A percentile compares a stretch with the other conserved stretches of the same genome.
These are phyloP conservation scores for Euphorbia pulcherrima DNA, from an alignment of 345 rosid species.

Conservation along the genomic window DNA sequence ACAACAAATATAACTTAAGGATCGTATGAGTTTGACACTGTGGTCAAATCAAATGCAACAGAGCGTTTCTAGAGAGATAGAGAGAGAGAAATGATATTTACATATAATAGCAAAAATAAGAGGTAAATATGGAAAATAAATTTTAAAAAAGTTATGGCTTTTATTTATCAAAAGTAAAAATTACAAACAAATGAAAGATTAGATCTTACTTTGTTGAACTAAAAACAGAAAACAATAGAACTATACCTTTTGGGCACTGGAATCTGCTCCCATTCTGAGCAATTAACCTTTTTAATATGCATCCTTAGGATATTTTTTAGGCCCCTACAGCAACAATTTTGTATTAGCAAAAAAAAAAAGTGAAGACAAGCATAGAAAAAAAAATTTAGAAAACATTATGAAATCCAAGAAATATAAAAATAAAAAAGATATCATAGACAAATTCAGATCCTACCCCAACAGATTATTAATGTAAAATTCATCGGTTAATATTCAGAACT, in stretches of 20 bases:
- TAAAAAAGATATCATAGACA: background rate
- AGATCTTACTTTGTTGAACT: no score
- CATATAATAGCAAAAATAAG: no score
- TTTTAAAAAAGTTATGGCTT: background rate
- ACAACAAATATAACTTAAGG: no score
- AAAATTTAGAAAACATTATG: background rate
- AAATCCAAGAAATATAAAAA: background rate
- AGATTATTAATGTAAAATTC: background rate
- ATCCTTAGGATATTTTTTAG: slow-evolving; percentile 80
- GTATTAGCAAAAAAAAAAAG: slow-evolving; percentile 5
- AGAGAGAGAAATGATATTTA: no score
- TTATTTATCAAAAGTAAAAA: background rate
- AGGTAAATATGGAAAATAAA: no score
- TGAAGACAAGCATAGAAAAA: background rate
- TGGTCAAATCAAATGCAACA: no score
- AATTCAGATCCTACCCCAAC: background rate
- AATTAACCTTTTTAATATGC: slow-evolving; percentile 68
- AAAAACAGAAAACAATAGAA: background rate
- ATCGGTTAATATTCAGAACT: background rate
- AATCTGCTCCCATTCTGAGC: slow-evolving; percentile 85
- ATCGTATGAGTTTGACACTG: no score
- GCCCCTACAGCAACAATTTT: slow-evolving; percentile 52
- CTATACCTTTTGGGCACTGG: slow-evolving; percentile 82
- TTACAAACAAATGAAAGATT: no score
- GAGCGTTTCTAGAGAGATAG: no score